Evolutionary conservation across 225 moss, liverwort and hornwort genomes (phyloP).

Genomic region (Sphagnum contortum): DNA sequence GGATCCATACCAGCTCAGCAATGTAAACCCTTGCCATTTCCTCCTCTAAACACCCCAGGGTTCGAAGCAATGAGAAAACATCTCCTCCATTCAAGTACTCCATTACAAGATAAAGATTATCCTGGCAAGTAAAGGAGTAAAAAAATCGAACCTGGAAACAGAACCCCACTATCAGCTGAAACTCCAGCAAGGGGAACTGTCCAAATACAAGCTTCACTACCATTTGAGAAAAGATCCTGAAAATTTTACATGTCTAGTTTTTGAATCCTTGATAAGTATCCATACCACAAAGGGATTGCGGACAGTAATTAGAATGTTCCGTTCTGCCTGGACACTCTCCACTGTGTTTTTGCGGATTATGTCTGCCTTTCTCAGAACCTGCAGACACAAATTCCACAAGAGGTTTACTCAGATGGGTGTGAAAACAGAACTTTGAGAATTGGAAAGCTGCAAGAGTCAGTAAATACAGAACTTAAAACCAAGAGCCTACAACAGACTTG

Average conservation of each 20-base stretch:
- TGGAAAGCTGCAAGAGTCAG: no score
- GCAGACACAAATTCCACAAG: constrained; percentile 8
- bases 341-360: constrained; percentile 99
- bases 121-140: constrained; percentile 93
- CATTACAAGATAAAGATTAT: constrained; percentile 97
- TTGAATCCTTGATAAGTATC: no score
- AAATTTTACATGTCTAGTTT: no score
- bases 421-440: no score
- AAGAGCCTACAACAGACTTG: no score
- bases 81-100: constrained; percentile 99
- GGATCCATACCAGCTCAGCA: constrained; percentile 72
- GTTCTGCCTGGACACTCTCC: constrained; percentile 98
- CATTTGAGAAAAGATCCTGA: no score
- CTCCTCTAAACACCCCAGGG: constrained; percentile 80
- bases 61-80: constrained; percentile 88
- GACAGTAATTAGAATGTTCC: constrained; percentile 92
- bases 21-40: constrained; percentile 89
- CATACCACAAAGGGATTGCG: constrained; percentile 97
- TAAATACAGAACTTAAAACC: no score
- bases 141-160: constrained; percentile 85
- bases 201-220: not conserved
- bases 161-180: not conserved
- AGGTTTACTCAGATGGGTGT: no score
- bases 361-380: constrained; percentile 98
- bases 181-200: not conserved